These are phyloP conservation scores for Crithidia acanthocephali DNA, from an alignment of 208 protist genomes.

Conservation along the genomic window DNA sequence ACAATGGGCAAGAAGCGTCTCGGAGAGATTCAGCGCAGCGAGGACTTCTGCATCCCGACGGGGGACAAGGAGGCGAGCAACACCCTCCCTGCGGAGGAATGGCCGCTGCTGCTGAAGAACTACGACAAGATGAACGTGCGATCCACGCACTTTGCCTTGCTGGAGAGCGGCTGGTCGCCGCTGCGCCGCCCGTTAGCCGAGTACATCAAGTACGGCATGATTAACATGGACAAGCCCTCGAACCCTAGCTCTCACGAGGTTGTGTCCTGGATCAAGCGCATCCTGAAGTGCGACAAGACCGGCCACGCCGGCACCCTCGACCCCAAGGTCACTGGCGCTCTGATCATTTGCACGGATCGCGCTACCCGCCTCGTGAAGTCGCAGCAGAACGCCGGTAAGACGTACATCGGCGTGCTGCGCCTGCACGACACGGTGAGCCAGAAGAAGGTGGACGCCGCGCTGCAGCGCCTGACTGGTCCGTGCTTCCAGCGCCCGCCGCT, in stretches of 20 bases:
- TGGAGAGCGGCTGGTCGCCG: conserved; percentile 97
- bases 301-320: conserved; percentile 99
- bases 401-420: conserved; percentile 98
- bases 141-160: conserved; percentile 97
- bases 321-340: conserved; percentile 98
- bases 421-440: conserved; percentile 96
- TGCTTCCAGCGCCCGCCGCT: conserved; percentile 99
- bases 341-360: conserved; percentile 99
- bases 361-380: conserved; percentile 99
- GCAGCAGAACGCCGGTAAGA: conserved; percentile 99
- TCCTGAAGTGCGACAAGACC: conserved; percentile 99
- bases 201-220: conserved; percentile 99
- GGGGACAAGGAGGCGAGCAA: conserved; percentile 59
- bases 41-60: conserved; percentile 78
- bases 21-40: conserved; percentile 72
- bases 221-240: conserved; percentile 99
- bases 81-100: conserved; percentile 93
- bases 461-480: conserved; percentile 98
- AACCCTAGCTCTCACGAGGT: conserved; percentile 99
- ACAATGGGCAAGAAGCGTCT: conserved; percentile 81
- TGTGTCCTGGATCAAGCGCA: conserved; percentile 99
- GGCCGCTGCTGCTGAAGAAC: conserved; percentile 99
- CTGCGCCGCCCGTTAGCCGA: conserved; percentile 97
- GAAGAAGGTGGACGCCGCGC: conserved; percentile 87
- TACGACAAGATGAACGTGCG: conserved; percentile 98